Percentiles rank a stretch among this genome's conserved stretches.
phyloP scores from a whole-genome alignment of 1,284 basidiomycete genomes.

The Pseudozyma thailandica region DNA sequence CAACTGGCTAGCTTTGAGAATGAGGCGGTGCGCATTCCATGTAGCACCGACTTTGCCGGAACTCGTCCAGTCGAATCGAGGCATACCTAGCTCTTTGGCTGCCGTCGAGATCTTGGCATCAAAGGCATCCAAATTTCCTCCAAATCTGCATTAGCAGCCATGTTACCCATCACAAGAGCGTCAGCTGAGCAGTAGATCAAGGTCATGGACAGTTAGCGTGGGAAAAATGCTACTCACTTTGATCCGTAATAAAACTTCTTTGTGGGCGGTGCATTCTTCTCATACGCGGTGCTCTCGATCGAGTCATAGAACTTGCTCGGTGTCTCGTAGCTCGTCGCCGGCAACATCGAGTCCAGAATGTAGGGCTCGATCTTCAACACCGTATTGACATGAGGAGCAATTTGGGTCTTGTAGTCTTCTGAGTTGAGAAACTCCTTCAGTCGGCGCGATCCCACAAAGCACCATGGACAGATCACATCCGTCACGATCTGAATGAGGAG shows the following conservation, averaged over 20 bases:
- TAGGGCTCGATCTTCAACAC: conserved; percentile 49
- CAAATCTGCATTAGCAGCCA: conserved; percentile 10
- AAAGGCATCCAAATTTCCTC: conserved; percentile 46
- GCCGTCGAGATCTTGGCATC: conserved; percentile 47
- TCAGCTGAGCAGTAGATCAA: not conserved
- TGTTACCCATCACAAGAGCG: not conserved
- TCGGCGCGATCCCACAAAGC: conserved; percentile 43
- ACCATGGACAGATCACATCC: conserved; percentile 57
- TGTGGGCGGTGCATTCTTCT: conserved; percentile 40
- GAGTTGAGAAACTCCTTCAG: conserved; percentile 44
- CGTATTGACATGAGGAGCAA: conserved; percentile 34
- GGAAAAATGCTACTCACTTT: conserved; percentile 12
- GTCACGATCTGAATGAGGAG: conserved; percentile 42
- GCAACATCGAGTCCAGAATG: conserved; percentile 50
- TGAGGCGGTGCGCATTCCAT: conserved; percentile 49
- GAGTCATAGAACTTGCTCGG: conserved; percentile 46
- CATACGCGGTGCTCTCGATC: conserved; percentile 44
- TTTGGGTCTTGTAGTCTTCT: conserved; percentile 45
- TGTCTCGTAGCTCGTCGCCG: conserved; percentile 33
- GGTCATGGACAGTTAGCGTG: not conserved
- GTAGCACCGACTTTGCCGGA: conserved; percentile 52
- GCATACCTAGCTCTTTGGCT: conserved; percentile 33
- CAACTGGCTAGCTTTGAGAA: conserved; percentile 38
- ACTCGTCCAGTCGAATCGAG: conserved; percentile 39
- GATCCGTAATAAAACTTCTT: conserved; percentile 47